phyloP scores from a whole-genome alignment of 495 filamentous ascomycete genomes.

The Penicillium odoratum region DNA sequence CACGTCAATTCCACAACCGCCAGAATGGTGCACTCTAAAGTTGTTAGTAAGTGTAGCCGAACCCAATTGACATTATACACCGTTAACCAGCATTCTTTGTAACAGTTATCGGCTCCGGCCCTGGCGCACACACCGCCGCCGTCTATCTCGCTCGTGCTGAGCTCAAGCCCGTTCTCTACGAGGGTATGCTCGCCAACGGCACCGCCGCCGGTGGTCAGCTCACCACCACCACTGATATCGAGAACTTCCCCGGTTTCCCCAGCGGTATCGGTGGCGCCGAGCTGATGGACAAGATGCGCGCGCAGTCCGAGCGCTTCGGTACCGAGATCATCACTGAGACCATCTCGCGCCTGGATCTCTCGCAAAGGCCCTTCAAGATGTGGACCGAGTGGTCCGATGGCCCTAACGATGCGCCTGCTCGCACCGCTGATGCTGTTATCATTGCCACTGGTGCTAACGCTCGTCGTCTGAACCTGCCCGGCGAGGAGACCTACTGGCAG shows the following conservation, averaged over 20 bases:
- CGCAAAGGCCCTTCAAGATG: constrained; percentile 84
- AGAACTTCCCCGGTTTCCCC: constrained; percentile 96
- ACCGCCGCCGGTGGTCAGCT: constrained; percentile 95
- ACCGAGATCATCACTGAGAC: constrained; percentile 92
- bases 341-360: constrained; percentile 83
- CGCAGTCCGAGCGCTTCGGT: constrained; percentile 86
- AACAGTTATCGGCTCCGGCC: constrained; percentile 82
- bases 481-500: constrained; percentile 95
- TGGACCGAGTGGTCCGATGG: constrained; percentile 82
- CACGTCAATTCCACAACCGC: constrained; percentile 40
- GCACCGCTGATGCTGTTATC: constrained; percentile 88
- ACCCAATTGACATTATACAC: neutral
- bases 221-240: constrained; percentile 96
- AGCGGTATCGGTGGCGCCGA: constrained; percentile 79
- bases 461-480: constrained; percentile 74
- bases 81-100: constrained; percentile 13
- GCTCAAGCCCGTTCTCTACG: constrained; percentile 84
- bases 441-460: constrained; percentile 95
- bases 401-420: constrained; percentile 57
- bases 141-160: constrained; percentile 95
- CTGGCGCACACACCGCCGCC: constrained; percentile 94
- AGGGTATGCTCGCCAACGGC: constrained; percentile 96
- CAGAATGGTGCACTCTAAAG: constrained; percentile 77
- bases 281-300: constrained; percentile 94
- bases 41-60: constrained; percentile 60